phyloP scores from a whole-genome alignment of 176 grass and related monocot species.

The Echinochloa phyllopogon region DNA sequence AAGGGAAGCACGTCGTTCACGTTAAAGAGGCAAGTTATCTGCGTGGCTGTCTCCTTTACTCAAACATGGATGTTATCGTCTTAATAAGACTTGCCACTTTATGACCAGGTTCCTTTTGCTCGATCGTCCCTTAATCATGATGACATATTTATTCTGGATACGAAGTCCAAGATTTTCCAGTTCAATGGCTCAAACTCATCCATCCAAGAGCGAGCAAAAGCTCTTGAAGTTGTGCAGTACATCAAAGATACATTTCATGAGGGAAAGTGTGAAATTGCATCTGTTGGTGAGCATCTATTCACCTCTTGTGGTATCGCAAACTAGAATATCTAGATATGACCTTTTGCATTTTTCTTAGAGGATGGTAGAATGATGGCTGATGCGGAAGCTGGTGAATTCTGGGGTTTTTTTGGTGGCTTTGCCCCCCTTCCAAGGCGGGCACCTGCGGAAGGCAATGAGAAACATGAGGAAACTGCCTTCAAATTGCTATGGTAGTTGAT shows the following conservation, averaged over 20 bases:
- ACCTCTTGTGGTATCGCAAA: slow-evolving; percentile 26
- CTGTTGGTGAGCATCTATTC: slow-evolving; percentile 74
- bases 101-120: slow-evolving; percentile 85
- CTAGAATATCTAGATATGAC: slow-evolving; percentile 38
- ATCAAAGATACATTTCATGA: slow-evolving; percentile 97
- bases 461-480: slow-evolving; percentile 48
- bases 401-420: slow-evolving; percentile 95
- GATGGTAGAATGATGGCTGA: slow-evolving; percentile 98
- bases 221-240: slow-evolving; percentile 98
- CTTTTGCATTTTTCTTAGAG: slow-evolving; percentile 57
- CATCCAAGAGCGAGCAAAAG: slow-evolving; percentile 98
- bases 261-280: slow-evolving; percentile 81
- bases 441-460: slow-evolving; percentile 50
- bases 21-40: slow-evolving; percentile 86
- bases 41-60: slow-evolving; percentile 1
- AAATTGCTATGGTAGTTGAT: slow-evolving; percentile 69
- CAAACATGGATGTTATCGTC: slow-evolving; percentile 4
- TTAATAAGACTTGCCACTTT: slow-evolving; percentile 34
- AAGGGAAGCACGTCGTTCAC: slow-evolving; percentile 93
- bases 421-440: slow-evolving; percentile 91
- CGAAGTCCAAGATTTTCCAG: slow-evolving; percentile 94
- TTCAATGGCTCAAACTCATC: slow-evolving; percentile 98
- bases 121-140: slow-evolving; percentile 93
- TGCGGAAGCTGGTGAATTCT: slow-evolving; percentile 96
- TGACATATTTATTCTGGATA: slow-evolving; percentile 97